Conservation (phyloP, 345 rosid genomes). For the Populus simonii region DNA sequence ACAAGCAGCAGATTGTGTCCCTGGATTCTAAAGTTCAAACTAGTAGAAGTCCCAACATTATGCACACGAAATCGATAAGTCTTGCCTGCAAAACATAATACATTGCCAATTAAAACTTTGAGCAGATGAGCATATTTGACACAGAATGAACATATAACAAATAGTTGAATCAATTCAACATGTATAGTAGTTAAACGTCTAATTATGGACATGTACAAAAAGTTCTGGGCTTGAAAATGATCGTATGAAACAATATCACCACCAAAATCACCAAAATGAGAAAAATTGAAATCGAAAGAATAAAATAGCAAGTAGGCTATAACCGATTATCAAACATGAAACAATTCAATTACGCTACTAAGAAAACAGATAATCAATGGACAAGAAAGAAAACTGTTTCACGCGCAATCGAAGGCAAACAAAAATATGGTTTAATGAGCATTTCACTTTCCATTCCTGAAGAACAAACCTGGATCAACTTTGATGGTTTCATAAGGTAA, state of each 20-base stretch:
- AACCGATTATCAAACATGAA: not conserved
- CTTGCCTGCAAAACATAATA: slow-evolving; percentile 56
- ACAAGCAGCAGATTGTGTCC: slow-evolving; percentile 78
- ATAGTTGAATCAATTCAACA: not conserved
- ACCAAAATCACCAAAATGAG: not conserved
- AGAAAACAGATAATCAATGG: not conserved
- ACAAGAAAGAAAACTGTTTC: slow-evolving; percentile 1
- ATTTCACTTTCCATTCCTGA: not conserved
- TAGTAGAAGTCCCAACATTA: slow-evolving; percentile 86
- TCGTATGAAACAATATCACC: not conserved
- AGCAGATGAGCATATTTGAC: not conserved
- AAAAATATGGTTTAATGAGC: not conserved
- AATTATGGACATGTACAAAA: not conserved
- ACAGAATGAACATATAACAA: not conserved
- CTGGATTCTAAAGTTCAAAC: slow-evolving; percentile 92
- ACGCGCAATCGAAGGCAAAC: not conserved
- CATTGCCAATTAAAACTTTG: slow-evolving; percentile 5
- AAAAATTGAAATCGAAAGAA: not conserved
- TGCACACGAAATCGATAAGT: slow-evolving; percentile 82
- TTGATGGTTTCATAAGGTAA: slow-evolving; percentile 58
- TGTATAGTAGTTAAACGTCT: not conserved
- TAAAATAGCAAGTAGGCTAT: not conserved
- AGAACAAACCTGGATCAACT: slow-evolving; percentile 67
- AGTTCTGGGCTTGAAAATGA: not conserved
- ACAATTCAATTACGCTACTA: not conserved